Evolutionary conservation across 345 rosid genomes (phyloP).

Genomic region (thale cress (Arabidopsis thaliana)): TAIR10.1 NC_003070.9:25505001-25505500

Average conservation of each 20-base stretch:
- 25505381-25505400: neutral
- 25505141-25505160: constrained; percentile 43
- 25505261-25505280: neutral
- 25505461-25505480: constrained; percentile 1
- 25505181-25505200: constrained; percentile 46
- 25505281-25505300: neutral
- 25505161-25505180: constrained; percentile 44
- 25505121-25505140: constrained; percentile 49
- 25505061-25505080: constrained; percentile 62
- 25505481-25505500: neutral
- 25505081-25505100: constrained; percentile 56
- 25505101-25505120: constrained; percentile 40
- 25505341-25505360: constrained; percentile 3
- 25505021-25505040: constrained; percentile 42
- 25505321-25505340: neutral
- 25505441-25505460: constrained; percentile 14
- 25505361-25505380: neutral
- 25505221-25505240: constrained; percentile 28
- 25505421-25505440: neutral
- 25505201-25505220: constrained; percentile 47
- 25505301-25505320: neutral
- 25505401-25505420: neutral
- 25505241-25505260: neutral
- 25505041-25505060: constrained; percentile 46
- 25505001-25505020: constrained; percentile 45